A percentile compares a stretch with the other conserved stretches of the same genome.
phyloP scores from a whole-genome alignment of 148 eudicot genomes.

The Amaranthus palmeri region DNA sequence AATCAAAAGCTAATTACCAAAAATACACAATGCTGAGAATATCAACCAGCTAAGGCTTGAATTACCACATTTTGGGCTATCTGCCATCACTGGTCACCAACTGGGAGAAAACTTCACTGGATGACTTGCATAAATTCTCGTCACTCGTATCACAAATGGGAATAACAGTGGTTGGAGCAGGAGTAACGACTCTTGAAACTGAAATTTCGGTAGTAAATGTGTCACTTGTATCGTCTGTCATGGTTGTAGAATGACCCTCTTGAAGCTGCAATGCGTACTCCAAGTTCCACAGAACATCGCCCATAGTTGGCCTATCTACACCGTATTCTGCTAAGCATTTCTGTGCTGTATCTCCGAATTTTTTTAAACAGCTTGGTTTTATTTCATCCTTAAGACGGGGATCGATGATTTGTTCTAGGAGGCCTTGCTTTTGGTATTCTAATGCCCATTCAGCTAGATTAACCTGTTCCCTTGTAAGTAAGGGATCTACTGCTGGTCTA shows the following conservation, averaged over 20 bases:
- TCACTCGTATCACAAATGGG: slow-evolving; percentile 29
- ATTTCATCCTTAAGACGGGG: slow-evolving; percentile 53
- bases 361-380: slow-evolving; percentile 57
- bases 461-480: slow-evolving; percentile 73
- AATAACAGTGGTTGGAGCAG: slow-evolving; percentile 20
- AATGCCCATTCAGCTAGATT: slow-evolving; percentile 92
- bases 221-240: slow-evolving; percentile 21
- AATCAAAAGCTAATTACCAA: not conserved
- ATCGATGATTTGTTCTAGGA: slow-evolving; percentile 62
- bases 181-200: slow-evolving; percentile 25
- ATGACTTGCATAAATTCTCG: slow-evolving; percentile 42
- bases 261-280: slow-evolving; percentile 81
- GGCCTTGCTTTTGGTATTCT: slow-evolving; percentile 63
- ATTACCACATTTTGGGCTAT: slow-evolving; percentile 25
- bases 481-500: slow-evolving; percentile 87
- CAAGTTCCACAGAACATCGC: slow-evolving; percentile 93
- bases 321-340: slow-evolving; percentile 91
- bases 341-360: slow-evolving; percentile 76
- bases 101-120: slow-evolving; percentile 75
- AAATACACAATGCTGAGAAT: slow-evolving; percentile 16
- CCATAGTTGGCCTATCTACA: slow-evolving; percentile 89
- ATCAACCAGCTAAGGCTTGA: not conserved
- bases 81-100: slow-evolving; percentile 70
- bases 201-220: slow-evolving; percentile 29
- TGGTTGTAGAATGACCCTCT: slow-evolving; percentile 37